Evolutionary conservation across 1,284 basidiomycete genomes (phyloP).

Genomic region (Apiotrichum laibachii): DNA sequence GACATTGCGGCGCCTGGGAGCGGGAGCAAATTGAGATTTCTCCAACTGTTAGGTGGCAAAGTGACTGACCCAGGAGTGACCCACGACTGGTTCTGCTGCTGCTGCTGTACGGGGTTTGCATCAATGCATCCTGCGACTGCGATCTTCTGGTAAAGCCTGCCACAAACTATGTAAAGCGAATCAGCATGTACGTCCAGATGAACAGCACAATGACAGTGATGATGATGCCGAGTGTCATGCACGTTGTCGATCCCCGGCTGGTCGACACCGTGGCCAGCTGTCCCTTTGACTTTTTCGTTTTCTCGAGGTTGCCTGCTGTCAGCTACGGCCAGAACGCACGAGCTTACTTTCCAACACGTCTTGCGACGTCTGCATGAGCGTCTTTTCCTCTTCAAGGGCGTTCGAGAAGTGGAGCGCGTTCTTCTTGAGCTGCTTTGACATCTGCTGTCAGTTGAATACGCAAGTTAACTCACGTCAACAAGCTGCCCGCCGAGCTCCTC

Average conservation of each 20-base stretch:
- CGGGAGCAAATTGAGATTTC: neutral
- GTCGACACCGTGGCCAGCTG: slow-evolving; percentile 42
- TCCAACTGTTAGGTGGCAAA: no score
- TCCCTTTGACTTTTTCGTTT: slow-evolving; percentile 45
- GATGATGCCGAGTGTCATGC: slow-evolving; percentile 47
- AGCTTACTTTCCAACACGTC: slow-evolving; percentile 47
- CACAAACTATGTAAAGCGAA: slow-evolving; percentile 45
- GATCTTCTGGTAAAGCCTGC: neutral
- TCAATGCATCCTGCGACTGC: neutral
- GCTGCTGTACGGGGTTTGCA: no score
- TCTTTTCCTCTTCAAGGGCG: slow-evolving; percentile 51
- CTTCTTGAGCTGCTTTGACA: slow-evolving; percentile 51
- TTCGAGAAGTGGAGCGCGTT: slow-evolving; percentile 51
- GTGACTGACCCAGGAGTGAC: no score
- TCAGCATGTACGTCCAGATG: slow-evolving; percentile 52
- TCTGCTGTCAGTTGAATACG: slow-evolving; percentile 28
- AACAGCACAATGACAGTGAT: slow-evolving; percentile 47
- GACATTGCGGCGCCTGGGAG: neutral
- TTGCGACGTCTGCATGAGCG: slow-evolving; percentile 43
- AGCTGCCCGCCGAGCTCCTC: slow-evolving; percentile 52
- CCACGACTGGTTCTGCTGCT: no score
- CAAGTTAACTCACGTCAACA: slow-evolving; percentile 41
- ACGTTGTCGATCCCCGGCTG: slow-evolving; percentile 49
- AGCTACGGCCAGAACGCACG: neutral
- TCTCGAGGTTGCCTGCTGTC: slow-evolving; percentile 41